Base-by-base conservation (phyloP, 176 grass and related monocot species). In the Aegilops umbellulata region DNA sequence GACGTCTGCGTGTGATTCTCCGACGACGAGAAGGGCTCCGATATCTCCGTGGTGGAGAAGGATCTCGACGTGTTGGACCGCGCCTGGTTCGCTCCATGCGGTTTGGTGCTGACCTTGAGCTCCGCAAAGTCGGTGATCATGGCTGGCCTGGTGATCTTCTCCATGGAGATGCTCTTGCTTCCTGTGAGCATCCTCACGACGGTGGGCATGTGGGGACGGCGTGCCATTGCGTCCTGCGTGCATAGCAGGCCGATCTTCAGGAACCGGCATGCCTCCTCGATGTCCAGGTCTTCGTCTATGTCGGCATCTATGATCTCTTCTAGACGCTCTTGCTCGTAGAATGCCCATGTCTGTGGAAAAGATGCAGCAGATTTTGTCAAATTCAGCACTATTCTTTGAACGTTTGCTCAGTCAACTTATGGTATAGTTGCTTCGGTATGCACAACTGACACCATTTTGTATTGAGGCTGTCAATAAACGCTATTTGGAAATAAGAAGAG, bases 161-260 rank as follows among this genome's bases (percentile, higher is more conserved):
- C 80, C 32, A 72, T 6, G 1, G 75, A 26, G 24, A 98, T 6
- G 39, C 73, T 55, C 71, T 87, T 93, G 26, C 88, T 87, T 46
- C 95, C 93, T 0, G 69, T 85, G 84, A 98, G 91, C 84, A 95
- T 93, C 30, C 86, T 76, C 6, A 95, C 10, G 7, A 93, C 89
- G 51, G 31, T 79, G 10, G 83, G 83, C 95, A 98, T 98, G 46
- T 82, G 61, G 34, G 95, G 95, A 20, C 95, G 93, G 29, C 94
- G 90, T 6, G 83, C 92, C 84, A 92, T 95, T 24, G 89, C 83
- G 24, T 95, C 93, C 74, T 98, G 95, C 1, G 95, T 93, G 83
- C 95, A 98, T 20, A 98, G 84, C 23, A 98, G 74, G 8, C 89
- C 93, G 22, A 98, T 74, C 85, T 98, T 93, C 71, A 98, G 42